Percentiles rank a stretch among this genome's conserved stretches.
Conservation (phyloP, 495 filamentous ascomycete species). For the Schizothecium vesticola region DNA sequence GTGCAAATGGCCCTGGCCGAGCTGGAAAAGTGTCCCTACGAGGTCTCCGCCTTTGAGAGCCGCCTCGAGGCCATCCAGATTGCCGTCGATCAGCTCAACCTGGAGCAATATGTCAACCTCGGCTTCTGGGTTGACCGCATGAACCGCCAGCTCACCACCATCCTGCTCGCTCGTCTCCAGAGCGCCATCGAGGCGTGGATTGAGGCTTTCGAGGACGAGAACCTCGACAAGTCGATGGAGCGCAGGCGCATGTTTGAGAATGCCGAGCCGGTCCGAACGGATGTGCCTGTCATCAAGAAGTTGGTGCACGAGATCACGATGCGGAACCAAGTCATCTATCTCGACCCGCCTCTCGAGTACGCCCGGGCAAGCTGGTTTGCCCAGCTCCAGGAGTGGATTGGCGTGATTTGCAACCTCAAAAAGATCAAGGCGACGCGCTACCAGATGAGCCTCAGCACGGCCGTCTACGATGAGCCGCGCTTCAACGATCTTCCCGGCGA, state of each 20-base stretch:
- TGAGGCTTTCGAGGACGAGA: conserved; percentile 65
- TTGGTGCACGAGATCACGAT: conserved; percentile 89
- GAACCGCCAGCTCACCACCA: conserved; percentile 74
- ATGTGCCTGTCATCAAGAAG: conserved; percentile 55
- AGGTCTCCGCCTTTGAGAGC: conserved; percentile 64
- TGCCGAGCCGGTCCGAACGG: conserved; percentile 32
- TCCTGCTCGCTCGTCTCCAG: conserved; percentile 69
- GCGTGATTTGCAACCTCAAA: conserved; percentile 81
- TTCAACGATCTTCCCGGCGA: conserved; percentile 82
- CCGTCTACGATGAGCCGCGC: conserved; percentile 58
- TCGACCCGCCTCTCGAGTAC: conserved; percentile 88
- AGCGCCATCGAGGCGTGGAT: conserved; percentile 82
- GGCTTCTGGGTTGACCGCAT: conserved; percentile 78
- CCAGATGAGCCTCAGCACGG: conserved; percentile 70
- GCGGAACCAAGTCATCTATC: conserved; percentile 91
- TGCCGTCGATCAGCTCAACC: conserved; percentile 87
- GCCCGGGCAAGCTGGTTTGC: conserved; percentile 90
- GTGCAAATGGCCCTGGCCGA: conserved; percentile 78
- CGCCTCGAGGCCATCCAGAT: conserved; percentile 80
- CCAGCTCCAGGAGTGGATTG: conserved; percentile 90
- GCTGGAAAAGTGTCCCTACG: conserved; percentile 80
- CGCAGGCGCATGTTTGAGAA: conserved; percentile 38
- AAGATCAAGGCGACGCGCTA: conserved; percentile 93
- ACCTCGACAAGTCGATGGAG: conserved; percentile 43
- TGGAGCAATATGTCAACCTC: conserved; percentile 92